Evolutionary conservation across 768 basidiomycete species (phyloP).

Genomic region (Pleurotus eryngii): DNA sequence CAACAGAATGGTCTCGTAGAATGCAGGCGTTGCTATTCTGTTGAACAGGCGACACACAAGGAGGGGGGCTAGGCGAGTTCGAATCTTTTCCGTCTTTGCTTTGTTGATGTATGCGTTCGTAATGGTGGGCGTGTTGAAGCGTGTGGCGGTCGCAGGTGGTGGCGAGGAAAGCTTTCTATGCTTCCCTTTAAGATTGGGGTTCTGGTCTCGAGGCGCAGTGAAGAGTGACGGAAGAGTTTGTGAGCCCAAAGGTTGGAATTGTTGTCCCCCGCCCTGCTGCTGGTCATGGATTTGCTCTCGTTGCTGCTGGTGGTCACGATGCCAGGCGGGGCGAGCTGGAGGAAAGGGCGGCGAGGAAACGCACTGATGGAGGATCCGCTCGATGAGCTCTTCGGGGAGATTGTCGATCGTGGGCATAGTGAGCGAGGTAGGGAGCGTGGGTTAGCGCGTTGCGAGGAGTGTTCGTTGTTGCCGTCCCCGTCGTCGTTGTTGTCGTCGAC

Average conservation of each 20-base stretch:
- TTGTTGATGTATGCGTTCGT: not conserved
- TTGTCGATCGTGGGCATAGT: conserved; percentile 11
- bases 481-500: too few species aligned
- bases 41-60: conserved; percentile 49
- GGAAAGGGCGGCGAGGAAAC: conserved; percentile 16
- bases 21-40: conserved; percentile 54
- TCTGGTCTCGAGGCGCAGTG: conserved; percentile 7
- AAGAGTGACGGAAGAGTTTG: not conserved
- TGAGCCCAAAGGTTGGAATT: not conserved
- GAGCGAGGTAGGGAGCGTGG: not conserved
- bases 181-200: not conserved
- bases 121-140: not conserved
- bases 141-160: not conserved
- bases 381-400: conserved; percentile 33
- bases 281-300: not conserved
- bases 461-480: too few species aligned
- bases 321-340: not conserved
- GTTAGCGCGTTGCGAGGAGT: too few species aligned
- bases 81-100: not conserved
- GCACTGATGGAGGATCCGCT: conserved; percentile 27
- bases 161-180: conserved; percentile 3
- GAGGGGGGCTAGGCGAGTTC: conserved; percentile 36
- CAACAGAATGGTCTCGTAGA: conserved; percentile 52
- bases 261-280: not conserved
- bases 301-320: not conserved